Conservation (phyloP, 768 basidiomycete genomes). For the Clitopilus passeckerianus region DNA sequence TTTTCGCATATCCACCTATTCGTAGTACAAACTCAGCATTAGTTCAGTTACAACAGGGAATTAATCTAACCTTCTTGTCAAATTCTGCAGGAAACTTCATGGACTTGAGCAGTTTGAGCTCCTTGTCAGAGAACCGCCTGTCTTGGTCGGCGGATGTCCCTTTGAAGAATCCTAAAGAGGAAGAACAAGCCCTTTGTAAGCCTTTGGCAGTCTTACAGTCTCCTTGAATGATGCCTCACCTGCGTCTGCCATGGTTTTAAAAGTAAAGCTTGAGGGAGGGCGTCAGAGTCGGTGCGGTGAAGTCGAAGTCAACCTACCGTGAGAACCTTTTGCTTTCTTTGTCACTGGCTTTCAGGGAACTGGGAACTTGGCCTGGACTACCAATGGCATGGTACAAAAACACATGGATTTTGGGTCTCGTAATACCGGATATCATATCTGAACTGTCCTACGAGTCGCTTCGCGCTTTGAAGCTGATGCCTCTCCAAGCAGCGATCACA, state of each 20-base stretch:
- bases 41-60: neutral
- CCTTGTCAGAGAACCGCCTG: conserved; percentile 93
- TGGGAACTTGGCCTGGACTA: too few relatives aligned
- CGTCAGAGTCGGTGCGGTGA: neutral
- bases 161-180: conserved; percentile 72
- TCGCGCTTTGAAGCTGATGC: neutral
- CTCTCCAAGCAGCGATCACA: neutral
- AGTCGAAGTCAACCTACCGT: neutral
- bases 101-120: conserved; percentile 78
- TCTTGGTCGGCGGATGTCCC: conserved; percentile 90
- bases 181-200: conserved; percentile 12
- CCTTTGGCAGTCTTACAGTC: too few relatives aligned
- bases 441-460: neutral
- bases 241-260: conserved; percentile 51
- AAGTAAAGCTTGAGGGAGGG: neutral
- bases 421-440: neutral
- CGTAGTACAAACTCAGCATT: neutral
- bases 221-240: conserved; percentile 25
- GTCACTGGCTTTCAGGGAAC: neutral
- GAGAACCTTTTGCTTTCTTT: neutral
- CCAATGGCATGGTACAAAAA: neutral
- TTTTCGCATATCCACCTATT: conserved; percentile 90
- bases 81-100: conserved; percentile 92
- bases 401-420: neutral
- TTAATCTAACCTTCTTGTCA: conserved; percentile 65